A percentile compares a stretch with the other conserved stretches of the same genome.
phyloP scores from a whole-genome alignment of 306 rosid species.

The cucumber (Cucumis sativus) region Cucumber_9930_V3 NC_026658.2:23344501-23345000 shows the following conservation, averaged over 20 bases:
- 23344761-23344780: conserved; percentile 77
- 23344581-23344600: conserved; percentile 79
- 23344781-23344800: conserved; percentile 86
- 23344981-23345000: neutral
- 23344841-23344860: conserved; percentile 81
- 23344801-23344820: conserved; percentile 78
- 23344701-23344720: conserved; percentile 95
- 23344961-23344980: neutral
- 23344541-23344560: conserved; percentile 84
- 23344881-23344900: conserved; percentile 53
- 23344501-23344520: neutral
- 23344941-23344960: neutral
- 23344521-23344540: conserved; percentile 5
- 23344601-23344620: conserved; percentile 82
- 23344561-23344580: conserved; percentile 87
- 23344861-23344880: conserved; percentile 87
- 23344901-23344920: neutral
- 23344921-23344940: neutral
- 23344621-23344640: conserved; percentile 89
- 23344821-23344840: conserved; percentile 90
- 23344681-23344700: conserved; percentile 92
- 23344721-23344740: conserved; percentile 92
- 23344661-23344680: conserved; percentile 86
- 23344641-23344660: conserved; percentile 95
- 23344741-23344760: conserved; percentile 89